Evolutionary conservation across 2,329 filamentous ascomycete species (phyloP).

Genomic region (Beauveria scarabaeidicola): DNA sequence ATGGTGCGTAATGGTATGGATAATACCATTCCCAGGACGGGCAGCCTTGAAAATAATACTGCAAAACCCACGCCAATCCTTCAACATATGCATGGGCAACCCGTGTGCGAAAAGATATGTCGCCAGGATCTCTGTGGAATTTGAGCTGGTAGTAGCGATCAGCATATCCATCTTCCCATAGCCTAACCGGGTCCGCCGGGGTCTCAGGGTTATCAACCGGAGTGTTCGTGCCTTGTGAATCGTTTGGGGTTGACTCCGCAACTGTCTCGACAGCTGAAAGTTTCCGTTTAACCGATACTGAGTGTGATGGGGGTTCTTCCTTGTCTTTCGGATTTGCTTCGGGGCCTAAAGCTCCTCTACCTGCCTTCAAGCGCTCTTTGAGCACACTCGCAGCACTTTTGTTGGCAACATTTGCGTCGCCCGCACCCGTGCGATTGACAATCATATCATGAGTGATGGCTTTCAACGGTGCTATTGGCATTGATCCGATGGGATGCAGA

Average conservation of each 20-base stretch:
- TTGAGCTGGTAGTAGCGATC: conserved; percentile 98
- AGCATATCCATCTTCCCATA: conserved; percentile 94
- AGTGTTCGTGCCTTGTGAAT: conserved; percentile 36
- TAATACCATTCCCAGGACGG: conserved; percentile 99
- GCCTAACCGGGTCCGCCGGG: conserved; percentile 69
- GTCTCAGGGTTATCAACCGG: conserved; percentile 44
- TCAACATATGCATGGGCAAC: conserved; percentile 91
- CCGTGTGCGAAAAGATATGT: conserved; percentile 78
- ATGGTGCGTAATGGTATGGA: conserved; percentile 95
- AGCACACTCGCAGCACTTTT: conserved; percentile 88
- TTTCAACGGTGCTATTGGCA: conserved; percentile 43
- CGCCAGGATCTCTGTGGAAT: conserved; percentile 73
- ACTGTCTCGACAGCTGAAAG: conserved; percentile 58
- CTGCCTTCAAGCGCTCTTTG: conserved; percentile 64
- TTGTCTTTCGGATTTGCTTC: conserved; percentile 21
- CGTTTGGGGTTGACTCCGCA: conserved; percentile 50
- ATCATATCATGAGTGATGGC: conserved; percentile 80
- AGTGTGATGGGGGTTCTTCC: conserved; percentile 27
- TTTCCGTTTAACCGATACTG: conserved; percentile 67
- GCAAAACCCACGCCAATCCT: conserved; percentile 87
- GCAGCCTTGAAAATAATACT: conserved; percentile 97
- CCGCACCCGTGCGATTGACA: conserved; percentile 59
- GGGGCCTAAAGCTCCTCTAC: conserved; percentile 17
- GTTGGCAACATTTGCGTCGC: conserved; percentile 72
- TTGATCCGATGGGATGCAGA: conserved; percentile 36